Evolutionary conservation across 2,329 filamentous ascomycete species (phyloP), one percentile per base, ranked within the genome.

Genomic region (Paecilomyces variotii): DNA sequence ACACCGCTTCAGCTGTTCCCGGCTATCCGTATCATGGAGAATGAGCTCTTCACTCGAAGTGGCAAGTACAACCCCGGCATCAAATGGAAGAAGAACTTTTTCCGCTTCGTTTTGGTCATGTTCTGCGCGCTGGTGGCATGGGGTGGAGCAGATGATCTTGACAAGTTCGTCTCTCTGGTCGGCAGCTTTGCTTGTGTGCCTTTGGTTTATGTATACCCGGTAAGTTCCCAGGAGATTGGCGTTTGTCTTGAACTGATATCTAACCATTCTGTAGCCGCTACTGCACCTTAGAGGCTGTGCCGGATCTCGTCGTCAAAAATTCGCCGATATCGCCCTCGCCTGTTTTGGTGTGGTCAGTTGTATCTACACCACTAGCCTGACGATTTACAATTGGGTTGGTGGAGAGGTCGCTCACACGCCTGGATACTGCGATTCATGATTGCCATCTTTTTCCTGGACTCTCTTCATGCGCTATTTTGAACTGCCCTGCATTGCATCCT

Each of bases 71-170:
- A 97, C 71, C 92, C 91, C 0, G 94, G 90, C 71, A 96, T 99
- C 80, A 99, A 99, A 79, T 99, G 94, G 94, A 90, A 97, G 82
- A 99, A 99, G 85, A 99, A 99, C 67, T 79, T 88, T 34, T 99
- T 96, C 80, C 88, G 94, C 57, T 99, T 97, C 80, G 87, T 93
- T 70, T 85, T 97, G 62, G 94, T 97, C 55, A 84, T 90, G 68
- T 75, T 94, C 26, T 97, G 94, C 69, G 89, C 92, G 0, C 76
- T 86, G 59, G 88, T 99, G 64, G 93, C 93, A 1, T 99, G 91
- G 91, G 86, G 87, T 52, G 94, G 94, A 61, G 93, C 94, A 2
- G 89, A 91, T 65, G 88, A 97, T 75, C 79, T 99, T 57, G 94
- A 99, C 78, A 97, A 97, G 76, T 99, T 99, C 73, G 95, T 99